phyloP scores from a whole-genome alignment of 768 basidiomycete species.

The Rhodotorula toruloides region DNA sequence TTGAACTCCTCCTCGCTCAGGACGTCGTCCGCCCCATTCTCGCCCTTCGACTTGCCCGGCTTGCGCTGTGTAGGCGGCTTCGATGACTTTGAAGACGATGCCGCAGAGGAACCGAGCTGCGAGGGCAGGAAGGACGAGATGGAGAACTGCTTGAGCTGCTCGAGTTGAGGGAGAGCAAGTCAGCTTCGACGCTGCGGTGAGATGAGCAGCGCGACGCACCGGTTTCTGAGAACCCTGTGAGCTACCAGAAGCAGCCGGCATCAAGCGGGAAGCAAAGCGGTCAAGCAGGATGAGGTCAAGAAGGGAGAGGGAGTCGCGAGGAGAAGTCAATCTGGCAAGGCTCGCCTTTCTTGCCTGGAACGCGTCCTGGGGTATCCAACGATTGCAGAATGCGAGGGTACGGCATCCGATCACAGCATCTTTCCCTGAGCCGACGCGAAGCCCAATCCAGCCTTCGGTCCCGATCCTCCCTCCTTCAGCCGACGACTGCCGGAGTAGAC shows the following conservation, averaged over 20 bases:
- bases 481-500: conserved; percentile 22
- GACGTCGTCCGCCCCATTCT: background rate
- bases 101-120: background rate
- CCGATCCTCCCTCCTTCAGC: conserved; percentile 15
- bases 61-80: background rate
- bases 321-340: background rate
- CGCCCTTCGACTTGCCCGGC: conserved; percentile 6
- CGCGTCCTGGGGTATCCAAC: no score
- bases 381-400: no score
- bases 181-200: background rate
- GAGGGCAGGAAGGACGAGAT: conserved; percentile 31
- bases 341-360: no score
- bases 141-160: conserved; percentile 2
- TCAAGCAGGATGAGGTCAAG: background rate
- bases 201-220: background rate
- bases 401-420: conserved; percentile 23
- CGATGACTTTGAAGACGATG: background rate
- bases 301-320: background rate
- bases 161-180: background rate
- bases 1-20: conserved; percentile 4
- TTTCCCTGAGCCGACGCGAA: conserved; percentile 31
- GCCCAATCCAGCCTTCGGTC: conserved; percentile 23
- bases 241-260: background rate
- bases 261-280: background rate
- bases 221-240: no score